These are phyloP conservation scores for Colletotrichum sp. DNA, from an alignment of 2,329 filamentous ascomycete species.

Conservation along the genomic window DNA sequence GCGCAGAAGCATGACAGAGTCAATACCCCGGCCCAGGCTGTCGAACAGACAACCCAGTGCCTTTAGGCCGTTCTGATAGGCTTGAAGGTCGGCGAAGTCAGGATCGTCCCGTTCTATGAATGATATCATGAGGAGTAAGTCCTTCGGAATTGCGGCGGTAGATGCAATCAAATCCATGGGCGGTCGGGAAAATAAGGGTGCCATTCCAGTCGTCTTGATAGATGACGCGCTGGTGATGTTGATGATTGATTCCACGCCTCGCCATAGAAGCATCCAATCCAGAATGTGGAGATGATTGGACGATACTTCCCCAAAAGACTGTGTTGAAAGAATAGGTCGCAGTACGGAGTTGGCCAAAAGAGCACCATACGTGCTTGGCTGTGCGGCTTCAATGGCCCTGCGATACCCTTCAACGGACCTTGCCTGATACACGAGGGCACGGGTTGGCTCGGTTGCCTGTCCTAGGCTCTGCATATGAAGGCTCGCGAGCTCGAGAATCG, in stretches of 20 bases:
- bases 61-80: background rate
- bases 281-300: background rate
- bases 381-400: background rate
- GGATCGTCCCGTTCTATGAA: background rate
- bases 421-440: background rate
- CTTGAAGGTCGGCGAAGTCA: background rate
- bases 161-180: background rate
- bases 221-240: background rate
- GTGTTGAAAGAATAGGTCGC: background rate
- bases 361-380: background rate
- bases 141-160: background rate
- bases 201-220: background rate
- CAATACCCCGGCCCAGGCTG: background rate
- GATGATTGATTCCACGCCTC: background rate
- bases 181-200: background rate
- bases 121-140: background rate
- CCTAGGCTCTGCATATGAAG: background rate
- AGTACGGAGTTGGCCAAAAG: background rate
- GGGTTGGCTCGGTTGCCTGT: background rate
- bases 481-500: background rate
- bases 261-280: background rate
- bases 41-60: background rate
- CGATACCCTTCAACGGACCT: background rate
- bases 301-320: background rate
- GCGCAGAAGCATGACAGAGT: background rate